Percentiles rank a stretch among this genome's conserved stretches.
These are phyloP conservation scores for Poa annua DNA, from an alignment of 176 grass and related monocot species.

Conservation along the genomic window DNA sequence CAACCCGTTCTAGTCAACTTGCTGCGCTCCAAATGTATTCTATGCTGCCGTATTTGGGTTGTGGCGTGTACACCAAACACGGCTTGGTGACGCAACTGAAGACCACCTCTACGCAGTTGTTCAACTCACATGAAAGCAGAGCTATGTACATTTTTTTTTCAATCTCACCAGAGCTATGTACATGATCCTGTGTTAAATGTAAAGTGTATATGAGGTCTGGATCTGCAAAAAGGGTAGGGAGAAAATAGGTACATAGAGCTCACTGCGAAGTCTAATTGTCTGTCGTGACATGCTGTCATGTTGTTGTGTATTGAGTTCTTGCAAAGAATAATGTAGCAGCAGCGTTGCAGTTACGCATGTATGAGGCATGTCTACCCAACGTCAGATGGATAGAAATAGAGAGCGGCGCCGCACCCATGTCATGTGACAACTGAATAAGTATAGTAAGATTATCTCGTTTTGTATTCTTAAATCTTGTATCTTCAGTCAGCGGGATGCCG, in stretches of 20 bases:
- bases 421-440: too few relatives aligned
- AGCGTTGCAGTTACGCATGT: background rate
- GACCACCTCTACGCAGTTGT: background rate
- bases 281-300: background rate
- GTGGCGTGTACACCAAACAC: constrained; percentile 30
- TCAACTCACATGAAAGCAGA: background rate
- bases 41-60: background rate
- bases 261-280: background rate
- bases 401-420: too few relatives aligned
- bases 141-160: constrained; percentile 8
- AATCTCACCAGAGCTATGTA: constrained; percentile 25
- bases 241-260: background rate
- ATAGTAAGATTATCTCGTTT: too few relatives aligned
- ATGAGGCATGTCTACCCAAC: background rate
- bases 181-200: constrained; percentile 25
- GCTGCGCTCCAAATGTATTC: background rate
- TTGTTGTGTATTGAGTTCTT: background rate
- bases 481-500: too few relatives aligned
- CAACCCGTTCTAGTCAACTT: background rate
- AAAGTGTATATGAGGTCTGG: constrained; percentile 13
- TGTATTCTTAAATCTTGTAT: too few relatives aligned
- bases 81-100: background rate
- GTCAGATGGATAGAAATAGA: too few relatives aligned
- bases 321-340: constrained; percentile 2
- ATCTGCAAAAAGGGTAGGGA: constrained; percentile 14